phyloP scores from a whole-genome alignment of 1,139 yeast species.

The Candida mesenterica region DNA sequence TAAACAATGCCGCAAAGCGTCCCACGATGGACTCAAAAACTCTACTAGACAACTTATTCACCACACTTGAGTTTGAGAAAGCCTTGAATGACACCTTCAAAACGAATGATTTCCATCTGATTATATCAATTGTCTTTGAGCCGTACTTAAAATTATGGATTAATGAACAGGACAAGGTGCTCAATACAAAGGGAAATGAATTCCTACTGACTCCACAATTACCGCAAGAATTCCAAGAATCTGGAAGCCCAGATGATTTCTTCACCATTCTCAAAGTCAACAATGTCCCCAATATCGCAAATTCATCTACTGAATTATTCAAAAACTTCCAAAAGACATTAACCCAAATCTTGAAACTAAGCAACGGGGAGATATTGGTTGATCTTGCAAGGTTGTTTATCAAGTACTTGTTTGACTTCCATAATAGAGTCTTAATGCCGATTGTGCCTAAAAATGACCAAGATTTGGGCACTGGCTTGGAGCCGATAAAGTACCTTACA shows the following conservation, averaged over 20 bases:
- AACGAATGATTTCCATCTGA: constrained; percentile 41
- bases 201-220: constrained; percentile 51
- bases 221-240: constrained; percentile 32
- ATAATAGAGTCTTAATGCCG: constrained; percentile 58
- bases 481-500: constrained; percentile 66
- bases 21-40: constrained; percentile 11
- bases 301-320: constrained; percentile 85
- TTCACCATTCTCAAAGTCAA: constrained; percentile 38
- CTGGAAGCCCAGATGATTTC: constrained; percentile 22
- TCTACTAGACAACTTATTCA: constrained; percentile 26
- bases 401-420: constrained; percentile 65
- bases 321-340: constrained; percentile 70
- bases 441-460: constrained; percentile 46
- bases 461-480: constrained; percentile 32
- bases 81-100: constrained; percentile 60
- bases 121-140: constrained; percentile 74
- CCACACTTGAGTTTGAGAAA: constrained; percentile 69
- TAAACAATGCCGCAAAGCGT: constrained; percentile 5
- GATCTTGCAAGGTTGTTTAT: constrained; percentile 65
- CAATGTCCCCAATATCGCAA: constrained; percentile 59
- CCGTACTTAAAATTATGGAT: constrained; percentile 87
- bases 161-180: constrained; percentile 70
- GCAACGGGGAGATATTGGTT: constrained; percentile 65
- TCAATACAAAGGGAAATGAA: constrained; percentile 61
- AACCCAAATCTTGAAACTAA: constrained; percentile 71